Base-by-base conservation (phyloP, 768 basidiomycete genomes). In the Psilocybe cyanescens region DNA sequence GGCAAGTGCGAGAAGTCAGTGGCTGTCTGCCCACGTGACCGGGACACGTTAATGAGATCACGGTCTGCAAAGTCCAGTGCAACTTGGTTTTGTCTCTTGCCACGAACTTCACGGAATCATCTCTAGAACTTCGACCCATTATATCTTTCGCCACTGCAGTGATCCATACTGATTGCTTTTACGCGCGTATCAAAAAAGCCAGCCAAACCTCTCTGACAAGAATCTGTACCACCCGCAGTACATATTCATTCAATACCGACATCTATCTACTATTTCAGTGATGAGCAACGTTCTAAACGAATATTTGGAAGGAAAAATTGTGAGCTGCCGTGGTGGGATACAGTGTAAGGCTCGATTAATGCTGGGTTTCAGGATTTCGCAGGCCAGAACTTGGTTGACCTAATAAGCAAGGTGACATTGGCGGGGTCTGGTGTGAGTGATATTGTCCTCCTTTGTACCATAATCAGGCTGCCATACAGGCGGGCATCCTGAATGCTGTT, bases 341-440 rank as follows among this genome's bases (percentile, higher is more conserved):
- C 3, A 54, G 24, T 37, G 59, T n/a, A 51, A 6, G 52, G 31
- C 12, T 59, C 52, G 46, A 29, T 45, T 33, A n/a, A 51, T 31
- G 16, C 11, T 50, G 24, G 5, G 37, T 29, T 17, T 8, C 19
- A 89, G 87, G 87, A 89, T 68, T 89, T 88, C 73, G 81, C 81
- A 56, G 87, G 86, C 1, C 87, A 89, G 68, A 79, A 79, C 49
- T 65, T 75, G 12, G 85, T 85, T 2, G 86, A 88, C 49, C 65
- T 72, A 52, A 75, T 85, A 39, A 70, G 79, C 8, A 76, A 77
- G 14, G 63, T 79, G 55, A 76, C 79, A 33, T 73, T 88, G 28
- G 74, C 82, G 29, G 74, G 69, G 2, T 68, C 81, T 14, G 81
- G 83, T 37, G 87, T 88, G 55, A 69, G 81, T 76, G 12, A 49